Conservation (phyloP, 495 filamentous ascomycete species). For the Venustampulla echinocandica region DNA sequence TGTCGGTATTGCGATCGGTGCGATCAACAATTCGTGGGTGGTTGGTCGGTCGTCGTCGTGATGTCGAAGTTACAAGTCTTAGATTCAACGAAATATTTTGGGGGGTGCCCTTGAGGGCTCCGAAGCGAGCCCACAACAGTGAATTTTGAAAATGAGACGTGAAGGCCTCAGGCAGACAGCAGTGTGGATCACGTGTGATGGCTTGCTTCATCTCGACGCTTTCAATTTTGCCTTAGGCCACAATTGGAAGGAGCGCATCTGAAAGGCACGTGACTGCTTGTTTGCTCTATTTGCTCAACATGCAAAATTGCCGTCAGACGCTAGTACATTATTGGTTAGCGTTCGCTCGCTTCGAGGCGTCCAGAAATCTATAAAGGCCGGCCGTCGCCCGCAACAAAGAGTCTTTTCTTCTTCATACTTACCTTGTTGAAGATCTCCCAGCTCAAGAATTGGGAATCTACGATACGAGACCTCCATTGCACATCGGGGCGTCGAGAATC, state of each 20-base stretch:
- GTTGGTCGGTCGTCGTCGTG: constrained; percentile 1
- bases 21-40: constrained; percentile 29
- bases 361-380: no score
- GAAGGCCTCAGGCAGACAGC: neutral
- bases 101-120: neutral
- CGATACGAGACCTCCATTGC: constrained; percentile 63
- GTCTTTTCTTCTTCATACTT: constrained; percentile 19
- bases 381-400: no score
- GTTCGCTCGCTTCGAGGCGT: no score
- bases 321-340: neutral
- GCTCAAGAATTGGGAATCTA: constrained; percentile 16
- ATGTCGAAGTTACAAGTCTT: constrained; percentile 6
- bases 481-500: constrained; percentile 59
- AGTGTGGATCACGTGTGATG: neutral
- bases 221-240: no score
- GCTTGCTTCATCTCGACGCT: neutral
- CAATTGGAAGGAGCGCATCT: no score
- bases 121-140: constrained; percentile 1
- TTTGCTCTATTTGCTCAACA: no score
- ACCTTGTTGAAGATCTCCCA: constrained; percentile 11
- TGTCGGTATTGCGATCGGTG: constrained; percentile 18
- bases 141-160: neutral
- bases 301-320: no score
- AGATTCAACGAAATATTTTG: neutral
- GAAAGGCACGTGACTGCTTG: no score